phyloP scores from a whole-genome alignment of 73 alveolate species.

The Uronychia binucleata region DNA sequence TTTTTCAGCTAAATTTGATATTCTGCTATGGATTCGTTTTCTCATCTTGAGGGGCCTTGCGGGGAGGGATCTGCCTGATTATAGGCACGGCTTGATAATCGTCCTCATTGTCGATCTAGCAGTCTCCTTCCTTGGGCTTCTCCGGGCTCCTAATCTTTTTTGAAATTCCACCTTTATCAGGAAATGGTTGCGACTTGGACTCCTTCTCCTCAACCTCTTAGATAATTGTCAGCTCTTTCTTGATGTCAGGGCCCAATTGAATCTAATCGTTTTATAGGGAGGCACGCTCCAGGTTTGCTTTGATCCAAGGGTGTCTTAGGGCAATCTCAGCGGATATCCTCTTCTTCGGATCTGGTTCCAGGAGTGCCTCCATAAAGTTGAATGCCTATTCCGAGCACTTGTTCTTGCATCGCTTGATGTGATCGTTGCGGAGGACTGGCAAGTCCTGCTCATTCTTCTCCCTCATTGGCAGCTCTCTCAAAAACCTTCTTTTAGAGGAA shows the following conservation, averaged over 20 bases:
- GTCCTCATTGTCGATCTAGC: not conserved
- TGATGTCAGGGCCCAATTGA: not conserved
- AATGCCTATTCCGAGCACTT: not conserved
- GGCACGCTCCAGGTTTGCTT: not conserved
- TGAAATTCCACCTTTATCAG: no score
- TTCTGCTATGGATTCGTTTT: not conserved
- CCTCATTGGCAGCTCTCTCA: not conserved
- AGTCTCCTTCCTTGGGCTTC: not conserved
- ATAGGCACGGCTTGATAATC: not conserved
- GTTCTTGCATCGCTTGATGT: not conserved
- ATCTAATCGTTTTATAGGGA: not conserved
- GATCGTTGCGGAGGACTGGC: not conserved
- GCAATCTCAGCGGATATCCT: not conserved
- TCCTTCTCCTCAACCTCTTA: not conserved
- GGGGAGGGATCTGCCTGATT: no score
- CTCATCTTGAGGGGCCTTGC: not conserved
- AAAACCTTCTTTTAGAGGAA: not conserved
- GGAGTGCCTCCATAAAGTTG: not conserved
- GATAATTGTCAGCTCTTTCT: not conserved
- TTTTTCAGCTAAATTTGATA: not conserved
- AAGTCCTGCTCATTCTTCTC: not conserved
- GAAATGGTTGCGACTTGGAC: no score
- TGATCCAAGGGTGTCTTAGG: not conserved
- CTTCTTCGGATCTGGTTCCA: not conserved
- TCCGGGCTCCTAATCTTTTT: not conserved